Conservation (phyloP, 805 yeast species). For the Ogataea ganodermae region DNA sequence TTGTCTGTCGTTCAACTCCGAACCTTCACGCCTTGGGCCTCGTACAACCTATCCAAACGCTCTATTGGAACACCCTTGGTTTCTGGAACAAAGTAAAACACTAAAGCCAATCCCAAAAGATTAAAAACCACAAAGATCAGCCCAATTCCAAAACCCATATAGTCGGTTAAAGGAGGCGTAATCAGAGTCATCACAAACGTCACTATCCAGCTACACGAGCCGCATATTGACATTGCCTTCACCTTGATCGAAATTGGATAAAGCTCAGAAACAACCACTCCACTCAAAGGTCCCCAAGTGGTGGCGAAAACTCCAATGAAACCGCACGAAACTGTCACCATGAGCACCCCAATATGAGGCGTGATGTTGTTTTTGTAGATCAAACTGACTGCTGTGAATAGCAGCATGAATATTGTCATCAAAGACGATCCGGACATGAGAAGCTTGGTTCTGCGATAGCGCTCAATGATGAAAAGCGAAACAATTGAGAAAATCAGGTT, state of each 20-base stretch:
- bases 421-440: slow-evolving; percentile 49
- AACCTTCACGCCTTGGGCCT: neutral
- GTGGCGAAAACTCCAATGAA: slow-evolving; percentile 67
- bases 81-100: slow-evolving; percentile 36
- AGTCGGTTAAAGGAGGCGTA: slow-evolving; percentile 65
- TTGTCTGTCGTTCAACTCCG: neutral
- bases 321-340: slow-evolving; percentile 55
- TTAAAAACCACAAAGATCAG: slow-evolving; percentile 46
- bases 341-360: slow-evolving; percentile 51
- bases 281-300: slow-evolving; percentile 76
- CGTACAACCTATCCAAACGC: slow-evolving; percentile 28
- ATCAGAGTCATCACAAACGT: slow-evolving; percentile 64
- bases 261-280: slow-evolving; percentile 63
- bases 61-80: slow-evolving; percentile 29
- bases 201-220: slow-evolving; percentile 64
- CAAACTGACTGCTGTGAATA: slow-evolving; percentile 60
- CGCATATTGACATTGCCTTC: slow-evolving; percentile 55
- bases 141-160: slow-evolving; percentile 68
- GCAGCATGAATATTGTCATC: slow-evolving; percentile 53
- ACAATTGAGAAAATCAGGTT: slow-evolving; percentile 54
- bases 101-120: slow-evolving; percentile 26
- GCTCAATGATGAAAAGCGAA: slow-evolving; percentile 50
- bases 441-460: slow-evolving; percentile 47
- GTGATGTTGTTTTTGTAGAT: slow-evolving; percentile 37
- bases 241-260: slow-evolving; percentile 64